Evolutionary conservation across 2,329 filamentous ascomycete genomes (phyloP), one percentile per base, ranked within the genome.

Genomic region (Paecilomyces sp.): DNA sequence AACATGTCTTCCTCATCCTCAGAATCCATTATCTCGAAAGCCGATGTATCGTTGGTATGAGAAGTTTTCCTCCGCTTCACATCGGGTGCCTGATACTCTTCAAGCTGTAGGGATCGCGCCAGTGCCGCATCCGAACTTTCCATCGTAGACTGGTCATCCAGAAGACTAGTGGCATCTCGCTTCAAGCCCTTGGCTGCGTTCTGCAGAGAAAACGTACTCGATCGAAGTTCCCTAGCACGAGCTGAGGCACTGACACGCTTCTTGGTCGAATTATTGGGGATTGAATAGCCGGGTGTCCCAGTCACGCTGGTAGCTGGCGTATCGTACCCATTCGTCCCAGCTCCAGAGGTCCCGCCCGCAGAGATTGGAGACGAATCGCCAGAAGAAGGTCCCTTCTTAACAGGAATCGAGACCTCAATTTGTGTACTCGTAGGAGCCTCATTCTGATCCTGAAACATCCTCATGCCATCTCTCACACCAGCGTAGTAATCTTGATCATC

Each of bases 261-360:
- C 33, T 62, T 68, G 61, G 66, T 54, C 12, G 59, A 61, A 22
- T 47, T 47, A 18, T 64, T 70, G 30, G 66, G 66, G 56, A 74
- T 70, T 13, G 78, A 78, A 25, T 77, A 75, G 24, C 76, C 79
- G 3, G 84, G 85, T 9, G 85, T 87, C 18, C 76, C 78, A 54
- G 78, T 75, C 58, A 80, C 77, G 70, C 84, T 87, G 22, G 87
- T 89, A 41, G 78, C 82, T 3, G 86, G 85, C 3, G 87, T 89
- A 60, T 84, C 85, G 66, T 82, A 47, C 8, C 41, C 82, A 41
- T 77, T 76, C 11, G 76, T 81, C 5, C 76, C 75, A 58, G 78
- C 77, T 57, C 77, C 70, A 31, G 73, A 71, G 9, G 70, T 70
- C 34, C 74, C 73, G 5, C 74, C 73, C 31, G 71, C 63, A 2